A percentile compares a stretch with the other conserved stretches of the same genome.
Evolutionary conservation across 176 grass and related monocot genomes (phyloP).

Genomic region (Eleusine coracana): DNA sequence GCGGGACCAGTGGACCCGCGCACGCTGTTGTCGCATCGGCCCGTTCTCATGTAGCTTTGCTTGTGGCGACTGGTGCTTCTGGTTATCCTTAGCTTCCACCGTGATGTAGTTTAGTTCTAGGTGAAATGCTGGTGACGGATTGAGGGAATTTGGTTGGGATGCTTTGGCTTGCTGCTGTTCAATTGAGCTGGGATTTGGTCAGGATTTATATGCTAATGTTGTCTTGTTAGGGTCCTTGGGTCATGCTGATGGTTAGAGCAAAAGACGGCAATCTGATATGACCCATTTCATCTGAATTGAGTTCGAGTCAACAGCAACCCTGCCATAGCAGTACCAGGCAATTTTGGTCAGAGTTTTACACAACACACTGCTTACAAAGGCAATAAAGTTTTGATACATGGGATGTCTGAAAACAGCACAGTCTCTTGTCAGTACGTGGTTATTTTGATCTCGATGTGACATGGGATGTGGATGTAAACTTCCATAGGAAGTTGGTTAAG

Average conservation of each 20-base stretch:
- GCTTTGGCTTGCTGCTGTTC: neutral
- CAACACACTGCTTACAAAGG: too few species aligned
- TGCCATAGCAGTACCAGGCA: neutral
- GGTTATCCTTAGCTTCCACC: neutral
- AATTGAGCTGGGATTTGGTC: neutral
- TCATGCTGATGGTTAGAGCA: neutral
- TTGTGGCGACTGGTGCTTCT: neutral
- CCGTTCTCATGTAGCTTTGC: neutral
- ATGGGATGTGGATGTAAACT: too few species aligned
- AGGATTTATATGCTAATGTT: neutral
- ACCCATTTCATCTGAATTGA: neutral
- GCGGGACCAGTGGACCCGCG: neutral
- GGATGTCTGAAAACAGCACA: neutral
- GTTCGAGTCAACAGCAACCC: neutral
- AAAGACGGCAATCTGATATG: neutral
- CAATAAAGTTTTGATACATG: too few species aligned
- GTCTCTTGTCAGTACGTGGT: neutral
- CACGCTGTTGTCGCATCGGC: neutral
- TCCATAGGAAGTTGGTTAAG: neutral
- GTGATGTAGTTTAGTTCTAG: neutral
- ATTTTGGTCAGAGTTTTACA: neutral
- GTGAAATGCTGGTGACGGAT: neutral
- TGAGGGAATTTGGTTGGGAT: neutral
- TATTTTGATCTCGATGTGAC: neutral
- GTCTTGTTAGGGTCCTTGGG: neutral